These are phyloP conservation scores for Triangularia setosa DNA, from an alignment of 2,329 filamentous ascomycete genomes.

Conservation along the genomic window DNA sequence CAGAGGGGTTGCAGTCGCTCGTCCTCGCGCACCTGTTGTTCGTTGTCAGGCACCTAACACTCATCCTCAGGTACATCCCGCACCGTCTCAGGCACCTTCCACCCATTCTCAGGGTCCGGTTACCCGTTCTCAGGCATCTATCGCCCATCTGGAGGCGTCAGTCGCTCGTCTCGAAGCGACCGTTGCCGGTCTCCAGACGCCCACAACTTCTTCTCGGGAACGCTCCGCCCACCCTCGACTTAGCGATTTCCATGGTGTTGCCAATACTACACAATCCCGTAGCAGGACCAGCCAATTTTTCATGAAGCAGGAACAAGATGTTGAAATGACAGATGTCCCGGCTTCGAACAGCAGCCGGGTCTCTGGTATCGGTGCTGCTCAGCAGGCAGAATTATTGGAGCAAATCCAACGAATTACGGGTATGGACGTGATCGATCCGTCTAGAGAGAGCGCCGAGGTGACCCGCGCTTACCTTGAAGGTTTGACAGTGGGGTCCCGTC, in stretches of 20 bases:
- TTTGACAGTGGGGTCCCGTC: slow-evolving; percentile 17
- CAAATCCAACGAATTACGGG: slow-evolving; percentile 6
- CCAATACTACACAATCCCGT: too few species aligned
- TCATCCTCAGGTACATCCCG: neutral
- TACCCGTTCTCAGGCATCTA: neutral
- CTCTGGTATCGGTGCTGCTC: neutral
- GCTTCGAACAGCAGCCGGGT: neutral
- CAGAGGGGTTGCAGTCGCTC: neutral
- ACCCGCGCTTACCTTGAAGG: slow-evolving; percentile 25
- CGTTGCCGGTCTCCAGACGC: neutral
- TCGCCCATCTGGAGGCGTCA: neutral
- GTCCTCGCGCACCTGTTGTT: neutral
- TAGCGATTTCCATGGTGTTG: too few species aligned
- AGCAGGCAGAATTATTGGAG: slow-evolving; percentile 5
- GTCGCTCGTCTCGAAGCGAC: neutral
- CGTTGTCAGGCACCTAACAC: neutral
- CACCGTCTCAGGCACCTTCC: neutral
- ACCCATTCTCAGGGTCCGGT: neutral
- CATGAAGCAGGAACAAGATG: neutral
- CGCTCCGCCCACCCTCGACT: too few species aligned
- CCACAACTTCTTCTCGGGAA: neutral
- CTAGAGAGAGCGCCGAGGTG: slow-evolving; percentile 12
- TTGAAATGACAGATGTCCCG: neutral
- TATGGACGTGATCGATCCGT: neutral
- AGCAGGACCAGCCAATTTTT: neutral